Evolutionary conservation across 306 rosid genomes (phyloP).

Genomic region (Inga oerstediana): DNA sequence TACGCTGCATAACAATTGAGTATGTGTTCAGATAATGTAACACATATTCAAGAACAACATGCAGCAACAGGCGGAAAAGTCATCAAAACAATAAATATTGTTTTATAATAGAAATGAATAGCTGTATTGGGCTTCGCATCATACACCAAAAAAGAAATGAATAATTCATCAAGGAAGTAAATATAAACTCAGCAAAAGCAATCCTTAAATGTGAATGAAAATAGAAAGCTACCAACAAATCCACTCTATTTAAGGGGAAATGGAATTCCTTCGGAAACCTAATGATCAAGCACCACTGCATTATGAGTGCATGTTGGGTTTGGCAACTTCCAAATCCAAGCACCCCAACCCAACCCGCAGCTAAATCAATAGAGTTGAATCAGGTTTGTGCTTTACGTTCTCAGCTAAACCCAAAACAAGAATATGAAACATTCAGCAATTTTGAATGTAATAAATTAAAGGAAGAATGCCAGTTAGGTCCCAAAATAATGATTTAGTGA

Average conservation of each 20-base stretch:
- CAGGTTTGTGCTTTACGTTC: background rate
- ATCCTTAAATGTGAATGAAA: background rate
- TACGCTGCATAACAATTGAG: slow-evolving; percentile 74
- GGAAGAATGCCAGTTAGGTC: no score
- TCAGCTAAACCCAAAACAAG: no score
- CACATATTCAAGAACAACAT: slow-evolving; percentile 16
- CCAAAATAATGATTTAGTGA: no score
- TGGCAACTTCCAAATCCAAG: background rate
- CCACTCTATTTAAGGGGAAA: background rate
- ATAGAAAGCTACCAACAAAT: background rate
- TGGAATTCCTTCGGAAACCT: background rate
- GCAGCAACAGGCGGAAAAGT: slow-evolving; percentile 20
- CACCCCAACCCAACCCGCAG: background rate
- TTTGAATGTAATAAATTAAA: no score
- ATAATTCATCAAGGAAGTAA: slow-evolving; percentile 15
- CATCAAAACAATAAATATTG: background rate
- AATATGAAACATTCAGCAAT: no score
- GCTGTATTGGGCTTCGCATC: background rate
- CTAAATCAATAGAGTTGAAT: background rate
- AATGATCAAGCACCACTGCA: background rate
- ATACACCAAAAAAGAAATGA: background rate
- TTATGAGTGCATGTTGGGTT: background rate
- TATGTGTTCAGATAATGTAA: slow-evolving; percentile 38
- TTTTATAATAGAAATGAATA: background rate
- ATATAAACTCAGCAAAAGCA: background rate